These are phyloP conservation scores for Saitozyma sp. DNA, from an alignment of 768 basidiomycete species.

Conservation along the genomic window DNA sequence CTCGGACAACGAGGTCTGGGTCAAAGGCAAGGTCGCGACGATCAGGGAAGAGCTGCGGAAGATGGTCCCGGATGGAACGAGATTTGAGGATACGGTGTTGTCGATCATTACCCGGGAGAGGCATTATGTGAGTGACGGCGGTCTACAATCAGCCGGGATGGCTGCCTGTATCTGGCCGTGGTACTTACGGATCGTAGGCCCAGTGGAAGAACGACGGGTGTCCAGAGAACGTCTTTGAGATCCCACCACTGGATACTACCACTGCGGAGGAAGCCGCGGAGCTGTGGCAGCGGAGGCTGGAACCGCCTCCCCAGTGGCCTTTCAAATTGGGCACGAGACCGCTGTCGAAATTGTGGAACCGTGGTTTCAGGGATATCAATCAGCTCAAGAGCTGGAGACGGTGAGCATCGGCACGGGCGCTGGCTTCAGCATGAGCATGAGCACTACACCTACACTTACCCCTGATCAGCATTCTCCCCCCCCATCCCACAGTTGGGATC, in stretches of 20 bases:
- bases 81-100: slow-evolving; percentile 42
- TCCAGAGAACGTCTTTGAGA: slow-evolving; percentile 38
- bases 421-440: not conserved
- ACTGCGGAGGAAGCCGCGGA: slow-evolving; percentile 25
- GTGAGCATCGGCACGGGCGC: slow-evolving; percentile 12
- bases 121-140: slow-evolving; percentile 34
- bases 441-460: not conserved
- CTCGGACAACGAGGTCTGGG: slow-evolving; percentile 40
- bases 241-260: slow-evolving; percentile 25
- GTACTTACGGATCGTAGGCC: slow-evolving; percentile 19
- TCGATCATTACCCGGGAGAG: slow-evolving; percentile 36
- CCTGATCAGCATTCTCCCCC: not conserved
- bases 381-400: slow-evolving; percentile 38
- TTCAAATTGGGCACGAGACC: slow-evolving; percentile 36
- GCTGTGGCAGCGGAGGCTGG: slow-evolving; percentile 27
- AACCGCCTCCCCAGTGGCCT: slow-evolving; percentile 24
- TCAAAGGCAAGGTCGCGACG: slow-evolving; percentile 21
- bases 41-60: slow-evolving; percentile 39
- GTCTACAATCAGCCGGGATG: not conserved
- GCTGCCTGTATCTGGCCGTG: not conserved
- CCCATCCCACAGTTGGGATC: not conserved
- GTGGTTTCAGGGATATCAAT: slow-evolving; percentile 34
- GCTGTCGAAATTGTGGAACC: slow-evolving; percentile 34
- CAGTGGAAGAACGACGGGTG: slow-evolving; percentile 49
- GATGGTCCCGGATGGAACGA: slow-evolving; percentile 33